These are phyloP conservation scores for Haematococcus lacustris DNA, from an alignment of 139 green algal species.

Conservation along the genomic window DNA sequence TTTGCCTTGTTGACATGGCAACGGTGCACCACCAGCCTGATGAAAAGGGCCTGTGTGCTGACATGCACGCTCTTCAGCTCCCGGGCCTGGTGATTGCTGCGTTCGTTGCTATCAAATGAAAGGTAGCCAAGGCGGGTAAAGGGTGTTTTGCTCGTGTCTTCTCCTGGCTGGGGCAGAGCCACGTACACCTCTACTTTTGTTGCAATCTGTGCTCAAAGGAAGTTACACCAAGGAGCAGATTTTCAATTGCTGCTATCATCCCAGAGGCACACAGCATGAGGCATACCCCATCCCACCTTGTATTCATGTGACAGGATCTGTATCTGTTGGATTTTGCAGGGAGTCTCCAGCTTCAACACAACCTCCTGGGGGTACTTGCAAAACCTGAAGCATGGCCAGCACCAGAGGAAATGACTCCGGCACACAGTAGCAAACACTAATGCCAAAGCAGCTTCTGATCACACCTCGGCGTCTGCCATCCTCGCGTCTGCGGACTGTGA, in stretches of 20 bases:
- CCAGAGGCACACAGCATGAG: too few relatives aligned
- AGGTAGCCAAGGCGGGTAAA: conserved; percentile 81
- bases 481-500: conserved; percentile 66
- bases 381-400: conserved; percentile 44
- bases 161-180: conserved; percentile 21
- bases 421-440: background rate
- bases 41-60: conserved; percentile 28
- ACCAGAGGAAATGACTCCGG: background rate
- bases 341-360: conserved; percentile 56
- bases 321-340: conserved; percentile 71
- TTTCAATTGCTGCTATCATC: background rate
- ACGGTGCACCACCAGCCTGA: conserved; percentile 68
- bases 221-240: background rate
- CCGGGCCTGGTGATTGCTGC: conserved; percentile 54
- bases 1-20: conserved; percentile 90
- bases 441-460: background rate
- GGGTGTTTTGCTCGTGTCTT: conserved; percentile 18
- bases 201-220: conserved; percentile 72
- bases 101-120: conserved; percentile 84
- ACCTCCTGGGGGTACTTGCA: conserved; percentile 82
- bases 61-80: conserved; percentile 85
- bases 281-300: too few relatives aligned
- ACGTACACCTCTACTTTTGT: conserved; percentile 77
- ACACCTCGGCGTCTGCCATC: conserved; percentile 78
- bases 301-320: conserved; percentile 90